Conservation (phyloP, 1,284 basidiomycete species). For the Wallemia ichthyophaga region DNA sequence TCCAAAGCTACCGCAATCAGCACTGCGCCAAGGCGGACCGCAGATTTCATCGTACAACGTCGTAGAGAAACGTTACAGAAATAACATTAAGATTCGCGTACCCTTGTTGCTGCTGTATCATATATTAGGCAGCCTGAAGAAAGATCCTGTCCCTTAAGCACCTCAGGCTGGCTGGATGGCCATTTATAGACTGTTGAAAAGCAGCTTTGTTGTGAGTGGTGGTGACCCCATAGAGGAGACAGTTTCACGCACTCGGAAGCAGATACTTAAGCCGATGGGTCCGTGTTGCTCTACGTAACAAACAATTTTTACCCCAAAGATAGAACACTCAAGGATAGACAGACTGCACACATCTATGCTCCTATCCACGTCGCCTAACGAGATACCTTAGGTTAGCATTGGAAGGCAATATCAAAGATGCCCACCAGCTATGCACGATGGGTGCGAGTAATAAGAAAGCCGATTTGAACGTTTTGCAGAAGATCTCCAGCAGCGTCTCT, state of each 20-base stretch:
- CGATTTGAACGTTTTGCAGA: background rate
- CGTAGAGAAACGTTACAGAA: constrained; percentile 63
- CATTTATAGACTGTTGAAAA: background rate
- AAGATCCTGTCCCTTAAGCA: background rate
- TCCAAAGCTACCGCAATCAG: background rate
- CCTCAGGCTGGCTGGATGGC: background rate
- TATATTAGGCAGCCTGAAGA: background rate
- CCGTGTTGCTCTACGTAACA: background rate
- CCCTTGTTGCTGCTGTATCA: constrained; percentile 25
- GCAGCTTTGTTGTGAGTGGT: background rate
- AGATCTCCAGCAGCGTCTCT: background rate
- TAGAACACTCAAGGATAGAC: background rate
- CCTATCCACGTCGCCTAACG: background rate
- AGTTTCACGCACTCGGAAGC: background rate
- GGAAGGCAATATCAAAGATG: background rate
- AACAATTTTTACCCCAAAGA: background rate
- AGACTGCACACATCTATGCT: background rate
- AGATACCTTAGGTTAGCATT: background rate
- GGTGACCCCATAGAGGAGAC: background rate
- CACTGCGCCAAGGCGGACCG: constrained; percentile 18
- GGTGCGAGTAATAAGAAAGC: background rate
- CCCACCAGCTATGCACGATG: background rate
- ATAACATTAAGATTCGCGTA: constrained; percentile 67
- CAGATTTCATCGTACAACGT: constrained; percentile 59
- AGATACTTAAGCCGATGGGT: background rate